A percentile compares a stretch with the other conserved stretches of the same genome.
Evolutionary conservation across 306 rosid species (phyloP).

Genomic region (Nissolia schottii): DNA sequence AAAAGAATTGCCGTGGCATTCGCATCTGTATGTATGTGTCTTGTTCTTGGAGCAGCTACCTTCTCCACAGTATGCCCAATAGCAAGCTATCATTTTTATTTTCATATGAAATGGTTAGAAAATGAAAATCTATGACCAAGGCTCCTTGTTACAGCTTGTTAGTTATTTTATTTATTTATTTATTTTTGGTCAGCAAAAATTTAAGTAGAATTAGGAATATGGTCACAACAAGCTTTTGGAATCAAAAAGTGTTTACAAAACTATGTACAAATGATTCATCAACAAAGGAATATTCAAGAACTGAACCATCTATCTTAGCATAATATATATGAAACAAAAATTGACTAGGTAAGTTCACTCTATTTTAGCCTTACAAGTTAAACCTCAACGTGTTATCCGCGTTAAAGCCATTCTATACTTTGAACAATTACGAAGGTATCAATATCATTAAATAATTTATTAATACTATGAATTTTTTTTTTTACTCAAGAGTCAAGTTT

Average conservation of each 20-base stretch:
- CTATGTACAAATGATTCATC: too few relatives aligned
- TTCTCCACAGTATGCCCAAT: constrained; percentile 80
- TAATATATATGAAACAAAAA: too few relatives aligned
- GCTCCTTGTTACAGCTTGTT: not conserved
- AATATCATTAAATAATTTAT: not conserved
- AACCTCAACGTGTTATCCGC: not conserved
- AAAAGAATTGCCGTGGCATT: constrained; percentile 39
- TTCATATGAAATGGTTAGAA: not conserved
- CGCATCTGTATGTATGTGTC: constrained; percentile 39
- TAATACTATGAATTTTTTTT: not conserved
- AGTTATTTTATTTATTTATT: too few relatives aligned
- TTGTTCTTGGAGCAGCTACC: constrained; percentile 45
- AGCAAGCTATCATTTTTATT: constrained; percentile 51
- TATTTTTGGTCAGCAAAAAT: too few relatives aligned
- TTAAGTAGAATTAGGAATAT: too few relatives aligned
- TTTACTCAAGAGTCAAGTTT: not conserved
- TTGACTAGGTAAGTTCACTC: too few relatives aligned
- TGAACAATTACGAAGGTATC: not conserved
- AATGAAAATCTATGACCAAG: not conserved
- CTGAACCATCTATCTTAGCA: too few relatives aligned
- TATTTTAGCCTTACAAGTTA: too few relatives aligned
- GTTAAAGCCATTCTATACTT: not conserved
- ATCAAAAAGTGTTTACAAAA: too few relatives aligned
- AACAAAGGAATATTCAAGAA: too few relatives aligned
- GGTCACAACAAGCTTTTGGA: too few relatives aligned